These are phyloP conservation scores for Golubevia pallescens DNA, from an alignment of 1,284 basidiomycete genomes.

Conservation along the genomic window DNA sequence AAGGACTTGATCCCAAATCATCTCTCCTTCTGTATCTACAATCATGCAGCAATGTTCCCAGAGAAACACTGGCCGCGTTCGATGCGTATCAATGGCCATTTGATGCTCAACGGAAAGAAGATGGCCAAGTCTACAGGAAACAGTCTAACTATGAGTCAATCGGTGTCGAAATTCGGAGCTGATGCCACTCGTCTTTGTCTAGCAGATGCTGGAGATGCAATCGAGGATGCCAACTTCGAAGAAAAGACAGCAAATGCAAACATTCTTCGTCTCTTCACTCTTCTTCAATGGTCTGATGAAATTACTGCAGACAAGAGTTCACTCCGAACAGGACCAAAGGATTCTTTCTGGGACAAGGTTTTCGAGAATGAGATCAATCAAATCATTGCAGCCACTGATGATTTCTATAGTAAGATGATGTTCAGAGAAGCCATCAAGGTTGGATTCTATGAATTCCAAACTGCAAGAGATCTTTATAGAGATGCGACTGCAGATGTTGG, in stretches of 20 bases:
- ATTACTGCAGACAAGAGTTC: conserved; percentile 72
- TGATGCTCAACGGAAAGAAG: conserved; percentile 98
- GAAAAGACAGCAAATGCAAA: conserved; percentile 98
- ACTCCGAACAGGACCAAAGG: conserved; percentile 70
- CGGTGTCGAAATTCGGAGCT: conserved; percentile 76
- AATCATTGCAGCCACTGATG: conserved; percentile 78
- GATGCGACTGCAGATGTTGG: conserved; percentile 81
- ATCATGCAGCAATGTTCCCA: conserved; percentile 91
- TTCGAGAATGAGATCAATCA: conserved; percentile 93
- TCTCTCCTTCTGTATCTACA: conserved; percentile 92
- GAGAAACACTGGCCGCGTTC: conserved; percentile 90
- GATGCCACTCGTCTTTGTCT: conserved; percentile 89
- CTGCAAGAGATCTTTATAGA: conserved; percentile 92
- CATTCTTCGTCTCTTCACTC: conserved; percentile 89
- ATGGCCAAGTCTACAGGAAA: conserved; percentile 94
- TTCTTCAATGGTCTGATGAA: conserved; percentile 90
- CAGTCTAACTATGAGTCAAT: conserved; percentile 56
- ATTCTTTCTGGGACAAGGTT: conserved; percentile 72
- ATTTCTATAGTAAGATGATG: conserved; percentile 72
- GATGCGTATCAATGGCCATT: conserved; percentile 93
- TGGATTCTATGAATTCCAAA: conserved; percentile 95
- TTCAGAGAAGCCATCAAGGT: conserved; percentile 95
- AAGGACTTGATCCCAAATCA: conserved; percentile 98
- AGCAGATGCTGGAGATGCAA: conserved; percentile 95
- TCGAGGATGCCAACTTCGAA: conserved; percentile 98